Conservation (phyloP, 106 monocot genomes). For the Dendrobium chrysotoxum region DNA sequence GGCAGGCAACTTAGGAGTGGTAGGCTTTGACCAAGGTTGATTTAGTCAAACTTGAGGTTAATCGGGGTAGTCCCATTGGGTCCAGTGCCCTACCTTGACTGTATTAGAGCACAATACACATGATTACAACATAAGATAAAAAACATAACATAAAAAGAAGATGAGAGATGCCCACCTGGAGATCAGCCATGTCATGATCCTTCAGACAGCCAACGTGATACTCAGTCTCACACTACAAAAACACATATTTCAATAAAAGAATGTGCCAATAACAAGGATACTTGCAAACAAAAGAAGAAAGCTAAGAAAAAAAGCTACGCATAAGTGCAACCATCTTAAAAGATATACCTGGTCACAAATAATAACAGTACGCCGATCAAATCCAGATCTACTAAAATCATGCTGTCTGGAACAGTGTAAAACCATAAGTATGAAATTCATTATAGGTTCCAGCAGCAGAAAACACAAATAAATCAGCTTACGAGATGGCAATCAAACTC, state of each 20-base stretch:
- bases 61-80: neutral
- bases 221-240: constrained; percentile 83
- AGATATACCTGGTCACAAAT: constrained; percentile 64
- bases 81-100: neutral
- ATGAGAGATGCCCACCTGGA: constrained; percentile 41
- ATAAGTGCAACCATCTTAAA: neutral
- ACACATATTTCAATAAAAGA: neutral
- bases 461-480: neutral
- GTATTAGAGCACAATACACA: neutral
- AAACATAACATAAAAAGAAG: neutral
- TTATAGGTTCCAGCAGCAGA: neutral
- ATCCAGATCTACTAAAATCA: constrained; percentile 56
- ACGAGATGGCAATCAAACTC: neutral
- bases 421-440: neutral
- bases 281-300: neutral
- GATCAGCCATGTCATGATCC: constrained; percentile 72
- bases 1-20: too few relatives aligned
- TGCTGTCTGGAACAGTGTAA: constrained; percentile 40
- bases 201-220: constrained; percentile 95
- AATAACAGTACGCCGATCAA: constrained; percentile 57
- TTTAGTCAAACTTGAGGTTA: neutral
- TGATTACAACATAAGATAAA: constrained; percentile 5
- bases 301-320: neutral
- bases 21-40: neutral
- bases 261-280: neutral